Evolutionary conservation across 441 rosid genomes (phyloP).

Genomic region (Eutrema salsugineum): DNA sequence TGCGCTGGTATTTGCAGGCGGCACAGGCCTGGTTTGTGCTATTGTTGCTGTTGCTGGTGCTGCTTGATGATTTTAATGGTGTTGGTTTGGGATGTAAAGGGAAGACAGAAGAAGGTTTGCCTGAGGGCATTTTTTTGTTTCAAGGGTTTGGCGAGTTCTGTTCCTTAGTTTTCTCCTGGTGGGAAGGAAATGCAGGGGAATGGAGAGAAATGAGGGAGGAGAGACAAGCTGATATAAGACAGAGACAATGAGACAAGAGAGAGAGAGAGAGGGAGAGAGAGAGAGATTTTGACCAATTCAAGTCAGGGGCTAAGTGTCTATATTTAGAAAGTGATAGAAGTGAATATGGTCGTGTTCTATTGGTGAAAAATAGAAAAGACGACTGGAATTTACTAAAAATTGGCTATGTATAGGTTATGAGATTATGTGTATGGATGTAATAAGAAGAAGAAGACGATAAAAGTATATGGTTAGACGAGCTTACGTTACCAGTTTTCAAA

Average conservation of each 20-base stretch:
- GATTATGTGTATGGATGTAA: slow-evolving; percentile 23
- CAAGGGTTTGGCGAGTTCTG: slow-evolving; percentile 19
- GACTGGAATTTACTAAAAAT: slow-evolving; percentile 32
- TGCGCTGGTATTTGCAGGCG: slow-evolving; percentile 95
- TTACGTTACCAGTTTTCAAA: slow-evolving; percentile 5
- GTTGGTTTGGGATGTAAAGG: slow-evolving; percentile 32
- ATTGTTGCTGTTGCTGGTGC: slow-evolving; percentile 29
- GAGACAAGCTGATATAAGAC: slow-evolving; percentile 33
- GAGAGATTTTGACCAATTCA: slow-evolving; percentile 38
- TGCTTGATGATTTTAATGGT: slow-evolving; percentile 32
- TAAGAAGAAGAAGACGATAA: background rate
- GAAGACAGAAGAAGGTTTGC: slow-evolving; percentile 64
- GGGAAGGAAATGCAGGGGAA: slow-evolving; percentile 38
- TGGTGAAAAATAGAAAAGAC: slow-evolving; percentile 33
- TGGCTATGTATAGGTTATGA: slow-evolving; percentile 16
- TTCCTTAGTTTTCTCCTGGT: slow-evolving; percentile 44
- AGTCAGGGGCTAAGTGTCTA: slow-evolving; percentile 27
- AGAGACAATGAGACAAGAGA: slow-evolving; percentile 27
- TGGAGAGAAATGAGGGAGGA: slow-evolving; percentile 55
- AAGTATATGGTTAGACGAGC: slow-evolving; percentile 22
- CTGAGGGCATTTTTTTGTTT: slow-evolving; percentile 50
- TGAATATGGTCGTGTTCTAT: slow-evolving; percentile 24
- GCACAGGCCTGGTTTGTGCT: slow-evolving; percentile 87
- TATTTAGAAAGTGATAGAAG: slow-evolving; percentile 26
- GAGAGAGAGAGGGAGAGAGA: slow-evolving; percentile 7